Evolutionary conservation across 163 green algal genomes (phyloP).

Genomic region (Smithsoniella earleae): DNA sequence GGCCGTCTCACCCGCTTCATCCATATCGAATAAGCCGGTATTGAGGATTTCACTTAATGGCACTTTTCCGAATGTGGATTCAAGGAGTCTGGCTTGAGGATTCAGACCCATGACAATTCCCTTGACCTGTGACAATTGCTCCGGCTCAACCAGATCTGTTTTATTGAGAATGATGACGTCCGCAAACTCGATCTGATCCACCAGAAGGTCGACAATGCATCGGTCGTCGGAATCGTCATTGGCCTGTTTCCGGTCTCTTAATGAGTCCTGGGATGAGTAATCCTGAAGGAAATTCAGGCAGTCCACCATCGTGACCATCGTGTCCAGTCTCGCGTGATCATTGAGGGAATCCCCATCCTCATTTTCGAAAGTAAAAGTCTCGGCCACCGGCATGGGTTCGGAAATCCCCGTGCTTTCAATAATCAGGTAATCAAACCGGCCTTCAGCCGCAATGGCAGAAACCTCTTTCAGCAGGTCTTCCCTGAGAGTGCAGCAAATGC

Average conservation of each 20-base stretch:
- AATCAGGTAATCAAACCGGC: conserved; percentile 65
- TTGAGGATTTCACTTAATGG: no score
- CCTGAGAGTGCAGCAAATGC: conserved; percentile 75
- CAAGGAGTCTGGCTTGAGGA: conserved; percentile 43
- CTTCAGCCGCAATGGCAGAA: conserved; percentile 41
- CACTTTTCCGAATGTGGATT: conserved; percentile 34
- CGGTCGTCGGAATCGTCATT: no score
- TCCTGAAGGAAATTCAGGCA: neutral
- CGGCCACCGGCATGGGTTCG: conserved; percentile 58
- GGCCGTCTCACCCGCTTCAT: no score
- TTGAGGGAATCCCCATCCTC: no score
- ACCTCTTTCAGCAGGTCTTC: conserved; percentile 58
- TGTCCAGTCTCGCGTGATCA: no score
- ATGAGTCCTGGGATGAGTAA: no score
- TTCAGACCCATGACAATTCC: conserved; percentile 46
- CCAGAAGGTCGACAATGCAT: conserved; percentile 59
- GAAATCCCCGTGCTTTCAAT: conserved; percentile 75
- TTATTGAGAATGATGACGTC: conserved; percentile 82
- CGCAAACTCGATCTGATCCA: conserved; percentile 76
- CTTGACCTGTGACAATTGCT: conserved; percentile 35
- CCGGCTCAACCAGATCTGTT: conserved; percentile 40
- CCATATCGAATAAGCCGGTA: no score
- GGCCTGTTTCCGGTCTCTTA: no score
- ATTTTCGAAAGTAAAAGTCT: no score
- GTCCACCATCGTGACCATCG: neutral